A percentile compares a stretch with the other conserved stretches of the same genome.
Conservation (phyloP, 495 filamentous ascomycete species). For the Letharia lupina region DNA sequence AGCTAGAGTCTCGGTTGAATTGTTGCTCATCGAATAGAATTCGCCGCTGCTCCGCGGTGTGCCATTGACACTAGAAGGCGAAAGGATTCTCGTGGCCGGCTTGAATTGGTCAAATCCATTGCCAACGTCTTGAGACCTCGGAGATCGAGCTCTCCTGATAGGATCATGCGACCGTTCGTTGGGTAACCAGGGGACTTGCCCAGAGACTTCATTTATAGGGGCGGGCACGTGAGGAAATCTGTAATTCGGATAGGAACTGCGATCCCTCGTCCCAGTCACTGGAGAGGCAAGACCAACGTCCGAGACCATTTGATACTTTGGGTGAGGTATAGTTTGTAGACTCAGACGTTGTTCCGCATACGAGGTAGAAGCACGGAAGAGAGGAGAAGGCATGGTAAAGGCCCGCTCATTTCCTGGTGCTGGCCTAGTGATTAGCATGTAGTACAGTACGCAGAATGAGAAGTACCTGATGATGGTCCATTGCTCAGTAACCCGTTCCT, state of each 20-base stretch:
- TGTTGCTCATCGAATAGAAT: slow-evolving; percentile 88
- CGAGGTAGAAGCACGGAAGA: slow-evolving; percentile 12
- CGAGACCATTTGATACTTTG: slow-evolving; percentile 31
- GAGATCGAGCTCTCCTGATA: slow-evolving; percentile 7
- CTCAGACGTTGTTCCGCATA: slow-evolving; percentile 13
- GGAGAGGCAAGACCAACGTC: slow-evolving; percentile 11
- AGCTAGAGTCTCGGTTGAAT: slow-evolving; percentile 84
- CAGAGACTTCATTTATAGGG: slow-evolving; percentile 21
- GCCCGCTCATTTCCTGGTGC: slow-evolving; percentile 17
- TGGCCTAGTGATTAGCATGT: slow-evolving; percentile 9
- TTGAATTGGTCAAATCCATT: slow-evolving; percentile 42
- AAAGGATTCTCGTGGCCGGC: slow-evolving; percentile 62
- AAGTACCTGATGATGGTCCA: slow-evolving; percentile 14
- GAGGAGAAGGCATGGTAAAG: slow-evolving; percentile 21
- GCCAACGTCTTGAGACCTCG: slow-evolving; percentile 3
- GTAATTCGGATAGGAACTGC: slow-evolving; percentile 48
- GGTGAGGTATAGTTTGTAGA: neutral
- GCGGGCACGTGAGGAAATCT: slow-evolving; percentile 54
- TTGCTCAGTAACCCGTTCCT: slow-evolving; percentile 37
- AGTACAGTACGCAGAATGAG: too few species aligned
- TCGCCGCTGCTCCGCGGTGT: slow-evolving; percentile 83
- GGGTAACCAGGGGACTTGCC: slow-evolving; percentile 31
- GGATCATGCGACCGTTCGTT: slow-evolving; percentile 27
- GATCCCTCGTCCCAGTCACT: slow-evolving; percentile 32
- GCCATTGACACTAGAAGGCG: slow-evolving; percentile 56